phyloP scores from a whole-genome alignment of 108 stramenopile genomes.

The Cylindrotheca fusiformis region DNA sequence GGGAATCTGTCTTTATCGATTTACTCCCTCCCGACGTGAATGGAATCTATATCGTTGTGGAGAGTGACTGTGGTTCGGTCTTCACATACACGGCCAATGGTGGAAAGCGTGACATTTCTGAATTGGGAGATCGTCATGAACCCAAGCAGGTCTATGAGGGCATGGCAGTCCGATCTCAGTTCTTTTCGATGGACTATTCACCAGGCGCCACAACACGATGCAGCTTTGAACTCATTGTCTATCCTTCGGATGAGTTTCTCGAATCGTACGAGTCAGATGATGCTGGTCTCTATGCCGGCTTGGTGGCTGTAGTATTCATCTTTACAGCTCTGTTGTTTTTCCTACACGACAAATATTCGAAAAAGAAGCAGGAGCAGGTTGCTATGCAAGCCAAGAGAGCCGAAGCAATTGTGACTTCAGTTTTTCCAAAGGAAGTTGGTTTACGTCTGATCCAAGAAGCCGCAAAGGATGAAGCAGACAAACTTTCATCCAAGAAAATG shows the following conservation, averaged over 20 bases:
- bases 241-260: conserved; percentile 51
- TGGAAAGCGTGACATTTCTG: neutral
- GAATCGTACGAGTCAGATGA: conserved; percentile 32
- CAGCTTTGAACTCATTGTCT: conserved; percentile 33
- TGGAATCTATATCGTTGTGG: conserved; percentile 20
- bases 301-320: conserved; percentile 38
- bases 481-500: neutral
- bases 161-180: neutral
- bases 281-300: conserved; percentile 25
- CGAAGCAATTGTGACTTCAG: conserved; percentile 9
- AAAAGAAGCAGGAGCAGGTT: conserved; percentile 3
- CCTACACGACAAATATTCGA: conserved; percentile 36
- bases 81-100: conserved; percentile 22
- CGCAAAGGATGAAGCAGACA: neutral
- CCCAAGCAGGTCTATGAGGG: neutral
- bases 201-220: conserved; percentile 16
- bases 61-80: conserved; percentile 20
- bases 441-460: conserved; percentile 4
- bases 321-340: conserved; percentile 40
- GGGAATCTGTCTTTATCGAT: conserved; percentile 25
- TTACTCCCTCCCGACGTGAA: conserved; percentile 13
- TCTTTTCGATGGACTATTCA: conserved; percentile 23
- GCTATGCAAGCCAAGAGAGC: conserved; percentile 1
- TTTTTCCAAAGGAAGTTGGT: conserved; percentile 16
- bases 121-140: conserved; percentile 11